Base-by-base conservation (phyloP, 2,329 filamentous ascomycete genomes). In the Thermothelomyces thermophilus region DNA sequence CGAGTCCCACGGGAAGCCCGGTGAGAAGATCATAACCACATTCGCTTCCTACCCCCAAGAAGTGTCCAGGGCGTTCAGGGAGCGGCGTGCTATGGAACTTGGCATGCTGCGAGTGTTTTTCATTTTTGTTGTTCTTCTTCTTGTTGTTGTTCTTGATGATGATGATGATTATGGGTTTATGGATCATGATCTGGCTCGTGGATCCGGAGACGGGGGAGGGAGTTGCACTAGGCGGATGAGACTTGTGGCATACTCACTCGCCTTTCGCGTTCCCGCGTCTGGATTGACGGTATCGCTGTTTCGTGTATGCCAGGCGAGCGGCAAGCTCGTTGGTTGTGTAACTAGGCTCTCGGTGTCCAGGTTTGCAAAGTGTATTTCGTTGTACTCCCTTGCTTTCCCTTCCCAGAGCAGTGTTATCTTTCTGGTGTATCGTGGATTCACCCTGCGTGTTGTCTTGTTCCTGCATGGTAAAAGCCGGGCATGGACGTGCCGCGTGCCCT, bases 251-350 rank as follows among this genome's bases (percentile, higher is more conserved):
- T 26, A 28, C n/a, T n/a, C n/a, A n/a, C 40, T 41, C n/a, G 39
- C 11, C 31, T 37, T 37, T 19, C 6, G 31, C 43, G 28, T 37
- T 37, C 4, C 34, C n/a, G 7, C 20, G 39, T 16, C 11, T n/a
- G 13, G 39, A 39, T 17, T 26, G 39, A 20, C 34, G 33, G 49
- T 46, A 39, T 34, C 39, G 33, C 9, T 51, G 43, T 47, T 39
- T 43, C 36, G 40, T 20, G 41, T 45, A 44, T 16, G 41, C 30
- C 19, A 17, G 3, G 9, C 22, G 33, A n/a, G 39, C 26, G 19
- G 13, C n/a, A 41, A 8, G 22, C 39, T 41, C 24, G 39, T 11
- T 7, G n/a, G 17, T 30, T 41, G 39, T 30, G 11, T 39, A 14
- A 22, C 36, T 34, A 34, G n/a, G 11, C 31, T 34, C n/a, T 4